phyloP scores from a whole-genome alignment of 768 basidiomycete species.

The Sarcodon sp. region DNA sequence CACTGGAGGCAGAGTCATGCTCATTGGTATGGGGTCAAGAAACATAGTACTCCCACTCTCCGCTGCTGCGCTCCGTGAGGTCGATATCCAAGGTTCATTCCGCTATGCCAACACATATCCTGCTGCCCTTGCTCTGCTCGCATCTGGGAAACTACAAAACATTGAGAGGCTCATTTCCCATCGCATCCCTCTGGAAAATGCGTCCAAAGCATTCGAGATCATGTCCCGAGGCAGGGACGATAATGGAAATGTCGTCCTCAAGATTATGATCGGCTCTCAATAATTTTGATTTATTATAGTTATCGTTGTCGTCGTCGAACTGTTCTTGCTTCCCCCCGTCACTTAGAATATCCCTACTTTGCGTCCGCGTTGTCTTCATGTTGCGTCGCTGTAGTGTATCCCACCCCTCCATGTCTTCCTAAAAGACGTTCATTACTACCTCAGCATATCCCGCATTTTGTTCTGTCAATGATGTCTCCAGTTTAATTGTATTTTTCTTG shows the following conservation, averaged over 20 bases:
- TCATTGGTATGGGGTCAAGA: constrained; percentile 91
- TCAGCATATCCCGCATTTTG: no score
- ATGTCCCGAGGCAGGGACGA: constrained; percentile 69
- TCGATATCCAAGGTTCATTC: constrained; percentile 89
- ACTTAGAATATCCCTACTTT: no score
- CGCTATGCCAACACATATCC: constrained; percentile 86
- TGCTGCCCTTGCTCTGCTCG: constrained; percentile 60
- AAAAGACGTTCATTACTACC: no score
- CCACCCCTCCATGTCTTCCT: no score
- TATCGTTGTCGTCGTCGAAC: no score
- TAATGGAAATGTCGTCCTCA: constrained; percentile 72
- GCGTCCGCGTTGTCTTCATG: no score
- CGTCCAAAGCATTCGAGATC: constrained; percentile 71
- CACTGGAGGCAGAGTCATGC: constrained; percentile 82
- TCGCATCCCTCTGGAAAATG: constrained; percentile 50
- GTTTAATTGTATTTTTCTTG: no score
- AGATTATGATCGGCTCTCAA: constrained; percentile 62
- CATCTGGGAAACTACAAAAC: constrained; percentile 49
- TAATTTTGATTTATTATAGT: background rate
- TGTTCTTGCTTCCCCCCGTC: no score
- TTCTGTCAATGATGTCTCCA: no score
- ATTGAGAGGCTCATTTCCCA: constrained; percentile 73
- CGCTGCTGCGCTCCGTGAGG: constrained; percentile 73
- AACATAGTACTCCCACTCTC: constrained; percentile 76
- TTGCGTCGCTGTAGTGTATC: no score